Percentiles rank a stretch among this genome's conserved stretches.
Evolutionary conservation across 129 eudicot species (phyloP).

Genomic region (Tanacetum coccineum): DNA sequence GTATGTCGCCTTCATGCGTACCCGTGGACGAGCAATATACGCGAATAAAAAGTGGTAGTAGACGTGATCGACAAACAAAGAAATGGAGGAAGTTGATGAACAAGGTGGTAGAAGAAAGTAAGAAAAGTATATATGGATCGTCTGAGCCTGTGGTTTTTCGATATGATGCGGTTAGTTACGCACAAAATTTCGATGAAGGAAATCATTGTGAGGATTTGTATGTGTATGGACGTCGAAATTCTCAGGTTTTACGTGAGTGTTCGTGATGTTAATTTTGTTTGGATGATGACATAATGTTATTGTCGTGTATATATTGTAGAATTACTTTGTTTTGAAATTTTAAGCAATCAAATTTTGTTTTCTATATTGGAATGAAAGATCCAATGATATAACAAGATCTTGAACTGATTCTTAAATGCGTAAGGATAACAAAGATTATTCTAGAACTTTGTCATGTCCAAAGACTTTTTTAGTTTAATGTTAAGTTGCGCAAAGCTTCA

Average conservation of each 20-base stretch:
- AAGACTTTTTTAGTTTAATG: too few relatives aligned
- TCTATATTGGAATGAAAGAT: background rate
- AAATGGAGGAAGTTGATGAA: slow-evolving; percentile 47
- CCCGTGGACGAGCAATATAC: slow-evolving; percentile 65
- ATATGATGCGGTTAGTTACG: slow-evolving; percentile 68
- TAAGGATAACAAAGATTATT: too few relatives aligned
- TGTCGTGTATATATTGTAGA: too few relatives aligned
- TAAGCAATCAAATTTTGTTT: background rate
- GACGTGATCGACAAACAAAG: slow-evolving; percentile 22
- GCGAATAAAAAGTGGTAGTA: slow-evolving; percentile 26
- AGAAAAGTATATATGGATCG: slow-evolving; percentile 38
- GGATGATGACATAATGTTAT: too few relatives aligned
- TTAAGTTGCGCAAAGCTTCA: too few relatives aligned
- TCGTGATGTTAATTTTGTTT: background rate
- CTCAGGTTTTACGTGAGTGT: slow-evolving; percentile 15
- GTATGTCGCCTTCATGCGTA: slow-evolving; percentile 76
- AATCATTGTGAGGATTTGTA: slow-evolving; percentile 7
- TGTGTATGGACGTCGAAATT: slow-evolving; percentile 17
- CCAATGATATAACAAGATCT: background rate
- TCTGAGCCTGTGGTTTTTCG: slow-evolving; percentile 44
- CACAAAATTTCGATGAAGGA: slow-evolving; percentile 76
- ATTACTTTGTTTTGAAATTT: background rate
- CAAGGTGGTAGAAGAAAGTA: slow-evolving; percentile 54
- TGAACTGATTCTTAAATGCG: too few relatives aligned
- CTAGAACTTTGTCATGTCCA: too few relatives aligned